These are phyloP conservation scores for Pythium folliculosum DNA, from an alignment of 352 stramenopile genomes.

Conservation along the genomic window DNA sequence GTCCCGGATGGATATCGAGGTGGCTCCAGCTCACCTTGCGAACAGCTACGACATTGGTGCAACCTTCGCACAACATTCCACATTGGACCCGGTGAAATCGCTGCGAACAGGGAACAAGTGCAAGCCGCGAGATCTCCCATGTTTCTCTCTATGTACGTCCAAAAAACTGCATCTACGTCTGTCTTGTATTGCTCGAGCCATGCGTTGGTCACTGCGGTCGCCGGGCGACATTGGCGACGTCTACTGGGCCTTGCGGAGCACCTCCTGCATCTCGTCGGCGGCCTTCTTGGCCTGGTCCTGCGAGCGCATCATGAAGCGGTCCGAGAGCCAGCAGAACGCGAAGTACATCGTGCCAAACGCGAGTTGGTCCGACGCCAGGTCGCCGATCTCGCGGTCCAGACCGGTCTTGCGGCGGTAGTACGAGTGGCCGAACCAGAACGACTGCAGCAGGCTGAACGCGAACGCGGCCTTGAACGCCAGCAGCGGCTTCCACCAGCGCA, in stretches of 20 bases:
- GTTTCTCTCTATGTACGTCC: neutral
- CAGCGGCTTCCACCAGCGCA: slow-evolving; percentile 56
- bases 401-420: slow-evolving; percentile 52
- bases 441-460: slow-evolving; percentile 70
- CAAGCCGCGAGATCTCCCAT: neutral
- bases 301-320: slow-evolving; percentile 82
- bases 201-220: neutral
- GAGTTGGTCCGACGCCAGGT: slow-evolving; percentile 62
- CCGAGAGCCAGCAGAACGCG: slow-evolving; percentile 68
- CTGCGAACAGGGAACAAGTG: neutral
- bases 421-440: slow-evolving; percentile 60
- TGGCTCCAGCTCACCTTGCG: neutral
- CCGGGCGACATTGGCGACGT: neutral
- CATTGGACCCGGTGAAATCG: neutral
- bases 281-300: slow-evolving; percentile 63
- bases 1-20: neutral
- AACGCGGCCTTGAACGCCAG: slow-evolving; percentile 82
- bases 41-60: slow-evolving; percentile 11
- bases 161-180: neutral
- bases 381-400: slow-evolving; percentile 47
- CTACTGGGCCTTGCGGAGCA: slow-evolving; percentile 38
- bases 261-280: slow-evolving; percentile 55
- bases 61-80: slow-evolving; percentile 25
- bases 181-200: neutral
- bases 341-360: slow-evolving; percentile 80